phyloP scores from a whole-genome alignment of 257 asterid genomes.

The Solanum virginianum region DNA sequence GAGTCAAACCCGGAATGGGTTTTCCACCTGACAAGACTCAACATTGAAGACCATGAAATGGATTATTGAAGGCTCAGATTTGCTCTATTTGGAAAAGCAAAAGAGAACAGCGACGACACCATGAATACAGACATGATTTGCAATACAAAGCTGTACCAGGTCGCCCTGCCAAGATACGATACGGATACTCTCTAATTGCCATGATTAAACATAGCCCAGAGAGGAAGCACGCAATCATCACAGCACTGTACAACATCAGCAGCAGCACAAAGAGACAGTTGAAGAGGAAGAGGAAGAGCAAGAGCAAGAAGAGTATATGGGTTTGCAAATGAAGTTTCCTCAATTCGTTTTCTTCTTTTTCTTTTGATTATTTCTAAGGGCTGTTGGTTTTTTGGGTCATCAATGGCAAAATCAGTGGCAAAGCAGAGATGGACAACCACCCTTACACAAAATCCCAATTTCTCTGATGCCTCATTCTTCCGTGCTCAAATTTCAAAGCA shows the following conservation, averaged over 20 bases:
- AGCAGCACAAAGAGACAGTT: not conserved
- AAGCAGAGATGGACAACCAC: not conserved
- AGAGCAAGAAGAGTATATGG: not conserved
- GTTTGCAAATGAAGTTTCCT: not conserved
- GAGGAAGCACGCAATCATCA: not conserved
- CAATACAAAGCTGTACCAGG: not conserved
- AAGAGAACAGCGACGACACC: not conserved
- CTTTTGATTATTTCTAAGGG: not conserved
- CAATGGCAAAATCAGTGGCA: not conserved
- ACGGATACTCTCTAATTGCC: not conserved
- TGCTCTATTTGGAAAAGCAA: not conserved
- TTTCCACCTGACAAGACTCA: not conserved
- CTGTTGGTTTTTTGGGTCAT: not conserved
- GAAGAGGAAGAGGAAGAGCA: not conserved
- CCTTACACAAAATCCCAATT: not conserved
- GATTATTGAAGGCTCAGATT: not conserved
- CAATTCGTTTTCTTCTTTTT: not conserved
- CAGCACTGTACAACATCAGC: not conserved
- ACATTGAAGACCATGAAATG: not conserved
- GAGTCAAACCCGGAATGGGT: not conserved
- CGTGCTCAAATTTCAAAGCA: not conserved
- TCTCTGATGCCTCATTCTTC: not conserved
- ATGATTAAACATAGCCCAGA: not conserved
- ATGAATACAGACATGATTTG: conserved; percentile 15
- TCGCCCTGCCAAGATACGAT: not conserved